These are phyloP conservation scores for Leptographium lundbergii DNA, from an alignment of 2,329 filamentous ascomycete genomes.

Conservation along the genomic window DNA sequence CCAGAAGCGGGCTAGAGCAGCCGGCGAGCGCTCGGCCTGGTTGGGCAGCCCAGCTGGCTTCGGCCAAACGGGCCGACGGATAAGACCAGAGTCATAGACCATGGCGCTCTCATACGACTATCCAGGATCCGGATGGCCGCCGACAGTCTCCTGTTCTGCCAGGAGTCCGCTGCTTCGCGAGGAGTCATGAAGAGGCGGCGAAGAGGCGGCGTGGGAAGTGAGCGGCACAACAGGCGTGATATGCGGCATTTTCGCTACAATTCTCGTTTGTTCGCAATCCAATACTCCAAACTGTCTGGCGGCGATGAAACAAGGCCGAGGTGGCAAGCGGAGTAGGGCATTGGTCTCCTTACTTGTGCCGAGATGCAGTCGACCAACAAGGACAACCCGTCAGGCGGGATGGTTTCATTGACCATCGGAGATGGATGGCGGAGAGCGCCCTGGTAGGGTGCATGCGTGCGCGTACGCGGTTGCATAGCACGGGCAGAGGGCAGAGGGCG, in stretches of 20 bases:
- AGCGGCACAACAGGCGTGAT: background rate
- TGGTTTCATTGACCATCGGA: background rate
- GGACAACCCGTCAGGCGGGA: background rate
- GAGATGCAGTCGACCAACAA: background rate
- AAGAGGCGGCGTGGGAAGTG: background rate
- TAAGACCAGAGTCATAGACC: background rate
- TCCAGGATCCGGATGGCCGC: background rate
- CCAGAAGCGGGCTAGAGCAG: background rate
- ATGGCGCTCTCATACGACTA: background rate
- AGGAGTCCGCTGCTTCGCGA: background rate
- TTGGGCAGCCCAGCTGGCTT: background rate
- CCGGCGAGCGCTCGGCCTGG: background rate
- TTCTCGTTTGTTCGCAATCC: background rate
- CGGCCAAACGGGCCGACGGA: background rate
- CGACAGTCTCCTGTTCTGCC: background rate
- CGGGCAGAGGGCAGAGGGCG: no score
- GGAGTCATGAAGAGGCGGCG: background rate
- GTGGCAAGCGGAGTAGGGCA: background rate
- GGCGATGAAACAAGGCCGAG: background rate
- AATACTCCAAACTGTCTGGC: background rate
- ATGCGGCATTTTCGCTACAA: background rate
- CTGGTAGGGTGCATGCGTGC: background rate
- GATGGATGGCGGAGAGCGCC: background rate
- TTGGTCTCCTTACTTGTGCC: background rate
- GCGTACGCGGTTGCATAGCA: no score